These are phyloP conservation scores for Claviceps spartinae DNA, from an alignment of 2,329 filamentous ascomycete species.

Conservation along the genomic window DNA sequence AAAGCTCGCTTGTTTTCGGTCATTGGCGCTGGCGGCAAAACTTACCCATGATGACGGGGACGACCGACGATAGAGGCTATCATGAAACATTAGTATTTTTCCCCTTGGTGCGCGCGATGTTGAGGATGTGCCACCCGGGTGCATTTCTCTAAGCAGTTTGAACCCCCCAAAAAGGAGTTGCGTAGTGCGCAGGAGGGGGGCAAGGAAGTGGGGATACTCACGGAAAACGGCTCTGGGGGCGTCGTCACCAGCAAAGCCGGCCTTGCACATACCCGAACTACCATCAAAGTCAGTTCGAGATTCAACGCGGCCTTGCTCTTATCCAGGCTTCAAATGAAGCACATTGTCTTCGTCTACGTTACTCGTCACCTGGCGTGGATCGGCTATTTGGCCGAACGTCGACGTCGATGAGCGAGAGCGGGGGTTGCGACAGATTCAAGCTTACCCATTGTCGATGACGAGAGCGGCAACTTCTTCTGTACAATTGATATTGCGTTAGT, in stretches of 20 bases:
- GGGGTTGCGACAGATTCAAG: slow-evolving; percentile 20
- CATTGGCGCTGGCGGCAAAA: background rate
- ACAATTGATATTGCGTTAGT: slow-evolving; percentile 30
- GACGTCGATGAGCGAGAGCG: slow-evolving; percentile 24
- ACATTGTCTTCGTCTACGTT: background rate
- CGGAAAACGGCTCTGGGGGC: slow-evolving; percentile 99
- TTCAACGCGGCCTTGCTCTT: background rate
- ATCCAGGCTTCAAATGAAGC: background rate
- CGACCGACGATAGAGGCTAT: slow-evolving; percentile 97
- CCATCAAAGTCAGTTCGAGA: slow-evolving; percentile 25
- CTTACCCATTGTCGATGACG: slow-evolving; percentile 99
- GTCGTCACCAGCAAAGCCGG: slow-evolving; percentile 99
- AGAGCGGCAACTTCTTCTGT: slow-evolving; percentile 99
- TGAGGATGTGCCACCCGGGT: background rate
- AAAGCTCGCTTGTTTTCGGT: background rate
- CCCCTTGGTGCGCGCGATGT: slow-evolving; percentile 1
- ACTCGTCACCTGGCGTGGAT: slow-evolving; percentile 1
- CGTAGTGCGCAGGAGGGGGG: slow-evolving; percentile 7
- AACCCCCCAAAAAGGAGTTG: slow-evolving; percentile 6
- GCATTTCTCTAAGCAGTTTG: slow-evolving; percentile 1
- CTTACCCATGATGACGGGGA: slow-evolving; percentile 99
- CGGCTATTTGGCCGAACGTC: slow-evolving; percentile 4
- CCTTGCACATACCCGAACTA: slow-evolving; percentile 99
- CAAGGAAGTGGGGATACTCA: slow-evolving; percentile 47
- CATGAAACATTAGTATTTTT: slow-evolving; percentile 21